These are phyloP conservation scores for Oxyria digyna DNA, from an alignment of 148 eudicot genomes.

Conservation along the genomic window DNA sequence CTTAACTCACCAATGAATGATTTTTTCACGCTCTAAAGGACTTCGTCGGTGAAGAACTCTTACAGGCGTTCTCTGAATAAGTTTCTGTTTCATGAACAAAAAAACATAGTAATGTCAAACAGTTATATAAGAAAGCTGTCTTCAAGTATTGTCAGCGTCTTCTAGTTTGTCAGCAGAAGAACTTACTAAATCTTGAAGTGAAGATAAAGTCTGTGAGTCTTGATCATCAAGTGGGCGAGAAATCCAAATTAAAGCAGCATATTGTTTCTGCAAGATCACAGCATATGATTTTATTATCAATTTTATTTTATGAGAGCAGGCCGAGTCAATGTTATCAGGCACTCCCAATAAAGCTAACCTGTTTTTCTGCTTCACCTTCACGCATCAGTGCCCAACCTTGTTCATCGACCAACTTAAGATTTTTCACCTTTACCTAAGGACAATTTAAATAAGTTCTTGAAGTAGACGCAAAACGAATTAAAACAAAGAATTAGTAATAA, in stretches of 20 bases:
- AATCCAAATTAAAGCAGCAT: conserved; percentile 90
- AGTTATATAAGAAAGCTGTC: background rate
- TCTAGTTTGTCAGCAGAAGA: background rate
- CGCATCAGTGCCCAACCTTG: conserved; percentile 90
- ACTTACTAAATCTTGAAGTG: conserved; percentile 68
- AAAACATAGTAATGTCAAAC: background rate
- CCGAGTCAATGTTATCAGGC: background rate
- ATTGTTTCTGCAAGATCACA: conserved; percentile 57
- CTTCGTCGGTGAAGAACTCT: conserved; percentile 98
- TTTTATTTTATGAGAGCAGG: too few species aligned
- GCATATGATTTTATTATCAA: background rate
- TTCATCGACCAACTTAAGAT: conserved; percentile 61
- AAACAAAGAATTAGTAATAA: conserved; percentile 7
- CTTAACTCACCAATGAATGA: conserved; percentile 64
- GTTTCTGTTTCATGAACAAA: conserved; percentile 30
- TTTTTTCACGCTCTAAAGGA: conserved; percentile 83
- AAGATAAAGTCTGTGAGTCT: conserved; percentile 50
- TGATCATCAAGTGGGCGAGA: conserved; percentile 63
- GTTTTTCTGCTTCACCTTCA: conserved; percentile 99
- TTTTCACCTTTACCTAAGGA: conserved; percentile 65
- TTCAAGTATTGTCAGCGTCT: too few species aligned
- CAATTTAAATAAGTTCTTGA: background rate
- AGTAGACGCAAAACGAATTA: background rate
- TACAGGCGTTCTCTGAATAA: conserved; percentile 80
- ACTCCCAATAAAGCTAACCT: conserved; percentile 30